phyloP scores from a whole-genome alignment of 1,284 basidiomycete species.

The Cutaneotrichosporon cutaneum region DNA sequence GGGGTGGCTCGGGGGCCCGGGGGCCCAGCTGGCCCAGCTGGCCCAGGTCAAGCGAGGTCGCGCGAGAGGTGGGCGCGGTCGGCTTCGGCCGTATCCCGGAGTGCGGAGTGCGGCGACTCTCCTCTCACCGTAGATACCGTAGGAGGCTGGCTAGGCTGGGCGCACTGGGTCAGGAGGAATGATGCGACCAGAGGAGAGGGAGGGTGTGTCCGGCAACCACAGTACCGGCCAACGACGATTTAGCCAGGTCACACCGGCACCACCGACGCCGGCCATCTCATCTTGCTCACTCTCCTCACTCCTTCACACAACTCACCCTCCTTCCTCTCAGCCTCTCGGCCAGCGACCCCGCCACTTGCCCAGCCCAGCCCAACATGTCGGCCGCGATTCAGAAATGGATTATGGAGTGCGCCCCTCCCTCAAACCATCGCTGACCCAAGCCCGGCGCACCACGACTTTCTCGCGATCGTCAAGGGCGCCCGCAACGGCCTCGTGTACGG shows the following conservation, averaged over 20 bases:
- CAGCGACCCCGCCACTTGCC: background rate
- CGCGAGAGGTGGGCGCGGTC: background rate
- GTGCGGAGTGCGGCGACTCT: background rate
- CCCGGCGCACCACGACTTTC: constrained; percentile 82
- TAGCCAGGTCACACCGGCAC: background rate
- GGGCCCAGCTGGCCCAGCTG: too few relatives aligned
- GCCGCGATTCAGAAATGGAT: constrained; percentile 24
- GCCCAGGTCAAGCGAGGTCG: too few relatives aligned
- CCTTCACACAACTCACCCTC: background rate
- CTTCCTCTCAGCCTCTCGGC: background rate
- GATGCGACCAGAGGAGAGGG: too few relatives aligned
- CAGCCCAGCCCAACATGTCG: constrained; percentile 8
- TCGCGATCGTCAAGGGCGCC: constrained; percentile 90
- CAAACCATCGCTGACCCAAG: constrained; percentile 25
- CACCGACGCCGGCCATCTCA: background rate
- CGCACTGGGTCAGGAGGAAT: too few relatives aligned
- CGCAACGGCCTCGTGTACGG: constrained; percentile 86
- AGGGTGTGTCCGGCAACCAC: constrained; percentile 4
- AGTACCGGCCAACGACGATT: background rate
- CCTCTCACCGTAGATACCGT: too few relatives aligned
- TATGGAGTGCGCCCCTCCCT: constrained; percentile 19
- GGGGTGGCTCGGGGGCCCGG: too few relatives aligned
- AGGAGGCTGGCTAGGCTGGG: too few relatives aligned
- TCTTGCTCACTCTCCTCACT: background rate
- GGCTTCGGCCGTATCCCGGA: constrained; percentile 5